These are phyloP conservation scores for Calycina marina DNA, from an alignment of 2,329 filamentous ascomycete genomes.

Conservation along the genomic window DNA sequence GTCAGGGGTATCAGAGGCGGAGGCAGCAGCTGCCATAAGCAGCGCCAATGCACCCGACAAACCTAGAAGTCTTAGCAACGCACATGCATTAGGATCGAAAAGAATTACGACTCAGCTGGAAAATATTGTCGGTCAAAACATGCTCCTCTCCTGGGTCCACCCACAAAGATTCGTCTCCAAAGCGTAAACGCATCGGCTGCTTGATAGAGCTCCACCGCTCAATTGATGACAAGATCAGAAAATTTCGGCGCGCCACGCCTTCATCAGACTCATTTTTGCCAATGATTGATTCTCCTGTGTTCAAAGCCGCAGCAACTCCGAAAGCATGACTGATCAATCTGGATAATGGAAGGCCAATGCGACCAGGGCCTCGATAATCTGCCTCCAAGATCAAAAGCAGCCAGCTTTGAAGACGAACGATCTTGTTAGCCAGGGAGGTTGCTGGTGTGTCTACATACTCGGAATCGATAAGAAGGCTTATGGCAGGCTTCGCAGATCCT, in stretches of 20 bases:
- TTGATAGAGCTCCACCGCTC: conserved; percentile 69
- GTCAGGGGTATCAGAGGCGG: no score
- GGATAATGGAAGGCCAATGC: conserved; percentile 30
- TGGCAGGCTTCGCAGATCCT: conserved; percentile 26
- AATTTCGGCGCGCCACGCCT: conserved; percentile 46
- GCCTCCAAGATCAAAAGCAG: conserved; percentile 52
- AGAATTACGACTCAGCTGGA: no score
- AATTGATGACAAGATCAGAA: conserved; percentile 59
- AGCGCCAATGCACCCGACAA: no score
- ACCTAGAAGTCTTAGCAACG: no score
- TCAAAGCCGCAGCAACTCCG: conserved; percentile 46
- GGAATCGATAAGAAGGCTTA: conserved; percentile 27
- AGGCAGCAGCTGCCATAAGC: no score
- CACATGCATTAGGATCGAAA: no score
- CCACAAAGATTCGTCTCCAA: no score
- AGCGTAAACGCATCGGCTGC: no score
- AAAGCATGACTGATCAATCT: conserved; percentile 51
- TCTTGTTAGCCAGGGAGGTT: conserved; percentile 27
- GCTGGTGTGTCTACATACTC: conserved; percentile 29
- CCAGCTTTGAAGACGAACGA: conserved; percentile 50
- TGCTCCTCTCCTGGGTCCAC: no score
- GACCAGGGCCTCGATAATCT: conserved; percentile 35
- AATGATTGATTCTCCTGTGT: conserved; percentile 22
- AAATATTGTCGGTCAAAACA: no score
- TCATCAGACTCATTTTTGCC: conserved; percentile 39